Evolutionary conservation across 164 flowering plant species (phyloP), one percentile per base, ranked within the genome.

Genomic region (Magnolia sinica): DNA sequence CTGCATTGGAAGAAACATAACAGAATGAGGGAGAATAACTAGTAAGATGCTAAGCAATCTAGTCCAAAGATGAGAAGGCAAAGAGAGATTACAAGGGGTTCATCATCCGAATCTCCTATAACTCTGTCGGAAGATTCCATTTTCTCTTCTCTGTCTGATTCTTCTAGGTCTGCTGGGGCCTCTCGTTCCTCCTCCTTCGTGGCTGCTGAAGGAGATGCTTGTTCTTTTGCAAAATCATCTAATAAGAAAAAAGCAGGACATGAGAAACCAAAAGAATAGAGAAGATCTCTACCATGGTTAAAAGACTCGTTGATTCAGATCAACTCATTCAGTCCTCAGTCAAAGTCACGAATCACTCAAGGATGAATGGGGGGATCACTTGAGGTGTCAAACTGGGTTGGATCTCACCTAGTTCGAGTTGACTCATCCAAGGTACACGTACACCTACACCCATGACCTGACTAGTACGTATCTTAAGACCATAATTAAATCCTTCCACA

Each of bases 61-160:
- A 31, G 22, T n/a, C 7, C 1, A 70, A 23, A 23, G 50, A 50
- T 18, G 13, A 37, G 18, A 2, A 59, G 22, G 29, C 64, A 52
- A 10, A 7, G 19, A 51, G 7, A 27, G 18, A 29, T 49, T 79
- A 72, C 97, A 73, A 94, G 95, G 78, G 94, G 92, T 85, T 89
- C 96, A 74, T 90, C 90, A 68, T 92, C 98, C 23, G 97, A 87
- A 70, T 84, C 76, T 73, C 79, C 89, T n/a, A 83, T 59, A 51
- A 77, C 81, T 8, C 73, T 76, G 37, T 75, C 71, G 1, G 81
- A 76, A 19, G 85, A 29, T 64, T 72, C 65, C 49, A 82, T 76
- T 64, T 77, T 77, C 66, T 63, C 72, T 77, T 77, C 68, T 58
- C 55, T 73, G 51, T 79, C 81, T 23, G 83, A 73, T 74, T 61